phyloP scores from a whole-genome alignment of 164 flowering plant genomes.

The Warburgia ugandensis region DNA sequence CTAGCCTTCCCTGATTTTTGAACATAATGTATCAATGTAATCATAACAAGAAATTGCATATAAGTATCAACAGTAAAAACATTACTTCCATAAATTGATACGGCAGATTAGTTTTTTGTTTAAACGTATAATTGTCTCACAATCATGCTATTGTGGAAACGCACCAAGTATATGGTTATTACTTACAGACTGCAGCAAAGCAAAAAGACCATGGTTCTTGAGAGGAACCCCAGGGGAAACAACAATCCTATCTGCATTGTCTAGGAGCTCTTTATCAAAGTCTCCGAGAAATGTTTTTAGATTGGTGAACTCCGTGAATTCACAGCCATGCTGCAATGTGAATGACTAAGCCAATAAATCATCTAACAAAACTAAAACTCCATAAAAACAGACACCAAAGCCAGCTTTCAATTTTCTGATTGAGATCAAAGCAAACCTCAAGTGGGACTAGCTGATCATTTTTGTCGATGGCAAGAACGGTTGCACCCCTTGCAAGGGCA shows the following conservation, averaged over 20 bases:
- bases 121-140: neutral
- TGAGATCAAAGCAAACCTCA: constrained; percentile 17
- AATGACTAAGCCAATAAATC: neutral
- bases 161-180: neutral
- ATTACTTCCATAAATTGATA: neutral
- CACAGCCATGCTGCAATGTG: constrained; percentile 24
- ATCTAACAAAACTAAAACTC: neutral
- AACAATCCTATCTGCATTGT: constrained; percentile 33
- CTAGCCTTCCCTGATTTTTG: constrained; percentile 27
- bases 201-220: constrained; percentile 28
- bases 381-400: neutral
- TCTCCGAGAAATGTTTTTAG: constrained; percentile 29
- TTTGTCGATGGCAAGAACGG: constrained; percentile 36
- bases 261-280: constrained; percentile 19
- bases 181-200: constrained; percentile 31
- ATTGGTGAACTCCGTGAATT: constrained; percentile 14
- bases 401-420: neutral
- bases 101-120: neutral
- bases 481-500: constrained; percentile 41
- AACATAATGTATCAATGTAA: neutral
- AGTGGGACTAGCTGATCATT: constrained; percentile 26
- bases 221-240: constrained; percentile 40
- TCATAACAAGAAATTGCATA: neutral
- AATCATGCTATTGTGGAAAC: neutral
- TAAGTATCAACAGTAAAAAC: neutral